Percentiles rank a stretch among this genome's conserved stretches.
Conservation (phyloP, 179 eudicot species). For the Beta lomatogona region DNA sequence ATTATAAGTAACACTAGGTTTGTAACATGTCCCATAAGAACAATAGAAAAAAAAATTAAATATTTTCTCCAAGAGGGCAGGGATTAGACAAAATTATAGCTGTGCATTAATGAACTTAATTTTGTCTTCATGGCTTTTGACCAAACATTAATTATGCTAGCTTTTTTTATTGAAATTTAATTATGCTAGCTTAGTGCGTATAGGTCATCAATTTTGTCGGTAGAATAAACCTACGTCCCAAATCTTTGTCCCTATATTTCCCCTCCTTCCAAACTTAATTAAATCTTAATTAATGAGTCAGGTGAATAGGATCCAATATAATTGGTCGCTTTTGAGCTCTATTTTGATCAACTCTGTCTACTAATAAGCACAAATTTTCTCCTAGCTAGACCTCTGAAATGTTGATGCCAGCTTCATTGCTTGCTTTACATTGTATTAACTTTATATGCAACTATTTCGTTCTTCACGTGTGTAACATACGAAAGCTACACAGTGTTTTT, state of each 20-base stretch:
- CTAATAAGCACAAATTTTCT: no score
- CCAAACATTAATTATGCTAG: constrained; percentile 16
- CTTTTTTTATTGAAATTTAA: background rate
- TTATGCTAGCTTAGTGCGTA: constrained; percentile 15
- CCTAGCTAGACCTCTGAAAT: background rate
- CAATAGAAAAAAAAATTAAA: no score
- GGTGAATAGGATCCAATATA: background rate
- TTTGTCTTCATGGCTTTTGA: constrained; percentile 14
- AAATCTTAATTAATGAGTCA: background rate
- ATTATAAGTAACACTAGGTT: background rate
- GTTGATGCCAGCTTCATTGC: background rate
- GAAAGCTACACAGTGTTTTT: background rate
- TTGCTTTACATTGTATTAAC: background rate
- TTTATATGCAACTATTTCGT: background rate
- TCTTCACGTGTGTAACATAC: background rate
- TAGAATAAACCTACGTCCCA: background rate
- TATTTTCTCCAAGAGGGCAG: constrained; percentile 11
- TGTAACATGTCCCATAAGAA: background rate
- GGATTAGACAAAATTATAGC: constrained; percentile 18
- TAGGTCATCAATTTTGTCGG: constrained; percentile 6
- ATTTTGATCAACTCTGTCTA: no score
- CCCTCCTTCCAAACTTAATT: background rate
- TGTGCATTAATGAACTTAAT: background rate
- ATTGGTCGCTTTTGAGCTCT: background rate
- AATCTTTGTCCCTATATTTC: constrained; percentile 16